Evolutionary conservation across 345 rosid genomes (phyloP).

Genomic region (Aegle marmelos): DNA sequence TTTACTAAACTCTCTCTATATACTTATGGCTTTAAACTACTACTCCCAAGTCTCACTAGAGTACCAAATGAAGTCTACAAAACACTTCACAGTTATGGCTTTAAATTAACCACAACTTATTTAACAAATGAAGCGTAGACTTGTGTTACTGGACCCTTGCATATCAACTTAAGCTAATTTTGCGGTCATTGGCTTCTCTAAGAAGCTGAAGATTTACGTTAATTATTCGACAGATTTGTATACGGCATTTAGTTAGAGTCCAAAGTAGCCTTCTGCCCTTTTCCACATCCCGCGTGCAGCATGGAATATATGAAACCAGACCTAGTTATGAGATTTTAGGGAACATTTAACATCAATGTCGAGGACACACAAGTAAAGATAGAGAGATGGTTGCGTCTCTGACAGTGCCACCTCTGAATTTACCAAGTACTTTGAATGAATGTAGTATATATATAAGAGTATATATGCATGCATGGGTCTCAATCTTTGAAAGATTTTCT

Average conservation of each 20-base stretch:
- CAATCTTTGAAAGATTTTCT: constrained; percentile 8
- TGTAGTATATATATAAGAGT: background rate
- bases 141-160: too few relatives aligned
- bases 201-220: background rate
- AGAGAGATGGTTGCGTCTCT: background rate
- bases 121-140: too few relatives aligned
- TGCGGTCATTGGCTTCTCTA: background rate
- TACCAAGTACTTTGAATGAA: constrained; percentile 8
- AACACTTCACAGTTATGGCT: too few relatives aligned
- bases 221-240: background rate
- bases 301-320: background rate
- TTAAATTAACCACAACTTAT: too few relatives aligned
- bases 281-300: constrained; percentile 17
- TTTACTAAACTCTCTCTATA: too few relatives aligned
- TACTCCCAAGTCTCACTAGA: too few relatives aligned
- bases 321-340: background rate
- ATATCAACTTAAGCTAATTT: background rate
- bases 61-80: too few relatives aligned
- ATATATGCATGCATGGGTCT: constrained; percentile 12
- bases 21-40: too few relatives aligned
- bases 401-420: background rate
- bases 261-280: background rate
- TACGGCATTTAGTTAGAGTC: background rate
- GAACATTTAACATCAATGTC: constrained; percentile 16
- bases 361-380: background rate